phyloP scores from a whole-genome alignment of 2,329 filamentous ascomycete species.

The Colletotrichum gloeosporioides region DNA sequence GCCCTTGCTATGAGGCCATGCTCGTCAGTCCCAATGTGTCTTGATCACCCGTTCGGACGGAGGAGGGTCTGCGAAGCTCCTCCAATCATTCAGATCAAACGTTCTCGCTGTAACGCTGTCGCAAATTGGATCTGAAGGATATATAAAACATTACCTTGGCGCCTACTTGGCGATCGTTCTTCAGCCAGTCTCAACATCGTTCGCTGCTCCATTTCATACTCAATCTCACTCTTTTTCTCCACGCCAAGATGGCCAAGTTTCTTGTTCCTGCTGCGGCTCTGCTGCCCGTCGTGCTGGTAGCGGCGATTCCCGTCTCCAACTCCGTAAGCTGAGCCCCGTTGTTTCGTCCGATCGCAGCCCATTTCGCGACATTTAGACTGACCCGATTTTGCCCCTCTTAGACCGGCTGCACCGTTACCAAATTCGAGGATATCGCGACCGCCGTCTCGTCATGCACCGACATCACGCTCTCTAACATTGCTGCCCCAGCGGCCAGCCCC shows the following conservation, averaged over 20 bases:
- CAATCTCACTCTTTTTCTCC: not conserved
- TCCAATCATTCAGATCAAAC: not conserved
- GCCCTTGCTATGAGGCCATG: not conserved
- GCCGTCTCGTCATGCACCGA: slow-evolving; percentile 8
- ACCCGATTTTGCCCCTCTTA: not conserved
- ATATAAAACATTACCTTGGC: slow-evolving; percentile 13
- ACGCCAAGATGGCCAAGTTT: slow-evolving; percentile 16
- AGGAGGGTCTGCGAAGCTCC: not conserved
- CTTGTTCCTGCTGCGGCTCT: slow-evolving; percentile 5
- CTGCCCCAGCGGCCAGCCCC: not conserved
- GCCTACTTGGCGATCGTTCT: not conserved
- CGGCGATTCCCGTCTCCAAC: not conserved
- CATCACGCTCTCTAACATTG: slow-evolving; percentile 17
- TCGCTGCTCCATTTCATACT: not conserved
- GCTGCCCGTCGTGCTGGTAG: slow-evolving; percentile 3
- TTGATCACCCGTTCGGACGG: slow-evolving; percentile 4
- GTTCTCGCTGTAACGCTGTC: not conserved
- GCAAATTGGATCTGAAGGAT: not conserved
- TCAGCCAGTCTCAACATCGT: not conserved
- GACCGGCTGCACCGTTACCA: slow-evolving; percentile 3
- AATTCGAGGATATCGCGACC: slow-evolving; percentile 2
- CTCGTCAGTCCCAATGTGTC: not conserved
- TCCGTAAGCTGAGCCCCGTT: not conserved
- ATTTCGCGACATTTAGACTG: not conserved
- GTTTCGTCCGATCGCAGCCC: not conserved